phyloP scores from a whole-genome alignment of 2,329 filamentous ascomycete genomes.

The Colletotrichum sp. region DNA sequence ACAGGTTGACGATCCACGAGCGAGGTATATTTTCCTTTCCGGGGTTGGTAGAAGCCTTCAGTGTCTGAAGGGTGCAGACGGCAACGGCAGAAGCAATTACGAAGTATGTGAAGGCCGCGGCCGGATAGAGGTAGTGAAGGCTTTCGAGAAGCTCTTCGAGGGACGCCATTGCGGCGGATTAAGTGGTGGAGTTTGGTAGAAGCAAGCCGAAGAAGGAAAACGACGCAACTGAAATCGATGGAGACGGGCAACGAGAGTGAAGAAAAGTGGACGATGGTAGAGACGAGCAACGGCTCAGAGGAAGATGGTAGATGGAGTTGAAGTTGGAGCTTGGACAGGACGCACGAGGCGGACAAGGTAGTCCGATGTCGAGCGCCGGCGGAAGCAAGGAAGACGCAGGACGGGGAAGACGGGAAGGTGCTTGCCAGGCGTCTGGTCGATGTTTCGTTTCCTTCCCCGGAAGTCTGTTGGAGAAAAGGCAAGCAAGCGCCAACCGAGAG shows the following conservation, averaged over 20 bases:
- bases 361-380: neutral
- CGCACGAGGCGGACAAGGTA: neutral
- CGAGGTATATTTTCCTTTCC: slow-evolving; percentile 44
- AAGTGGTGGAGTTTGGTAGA: neutral
- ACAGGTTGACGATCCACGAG: slow-evolving; percentile 44
- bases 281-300: neutral
- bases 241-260: neutral
- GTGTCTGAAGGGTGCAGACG: slow-evolving; percentile 58
- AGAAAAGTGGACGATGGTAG: neutral
- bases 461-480: neutral
- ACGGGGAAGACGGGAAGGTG: slow-evolving; percentile 6
- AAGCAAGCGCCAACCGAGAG: neutral
- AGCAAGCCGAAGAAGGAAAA: neutral
- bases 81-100: slow-evolving; percentile 54
- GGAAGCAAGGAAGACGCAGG: neutral
- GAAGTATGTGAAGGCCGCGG: slow-evolving; percentile 63
- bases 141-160: slow-evolving; percentile 40
- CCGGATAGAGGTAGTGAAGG: slow-evolving; percentile 66
- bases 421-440: neutral
- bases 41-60: slow-evolving; percentile 35
- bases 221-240: neutral
- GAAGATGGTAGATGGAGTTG: neutral
- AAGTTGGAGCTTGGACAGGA: neutral
- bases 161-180: slow-evolving; percentile 20
- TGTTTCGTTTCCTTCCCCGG: slow-evolving; percentile 15